Conservation (phyloP, 495 filamentous ascomycete genomes). For the Amniculicola lignicola region DNA sequence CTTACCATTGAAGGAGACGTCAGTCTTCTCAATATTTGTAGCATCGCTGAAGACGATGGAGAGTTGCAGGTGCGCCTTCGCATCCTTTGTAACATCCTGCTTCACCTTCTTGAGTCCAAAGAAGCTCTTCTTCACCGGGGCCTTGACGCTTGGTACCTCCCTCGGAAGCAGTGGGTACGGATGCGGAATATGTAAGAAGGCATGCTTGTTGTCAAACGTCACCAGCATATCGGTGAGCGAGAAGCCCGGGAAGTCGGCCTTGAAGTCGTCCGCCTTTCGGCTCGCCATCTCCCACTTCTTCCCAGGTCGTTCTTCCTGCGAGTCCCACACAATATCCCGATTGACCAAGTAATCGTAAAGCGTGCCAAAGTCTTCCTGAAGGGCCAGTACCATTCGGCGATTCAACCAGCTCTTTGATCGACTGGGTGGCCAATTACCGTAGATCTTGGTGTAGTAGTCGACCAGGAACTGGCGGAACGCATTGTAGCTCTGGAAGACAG, state of each 20-base stretch:
- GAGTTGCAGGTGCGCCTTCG: slow-evolving; percentile 35
- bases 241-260: slow-evolving; percentile 58
- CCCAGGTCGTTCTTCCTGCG: slow-evolving; percentile 49
- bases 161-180: slow-evolving; percentile 64
- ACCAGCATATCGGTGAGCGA: slow-evolving; percentile 66
- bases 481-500: slow-evolving; percentile 51
- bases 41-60: slow-evolving; percentile 60
- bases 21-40: slow-evolving; percentile 64
- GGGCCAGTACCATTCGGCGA: slow-evolving; percentile 51
- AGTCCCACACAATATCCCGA: slow-evolving; percentile 63
- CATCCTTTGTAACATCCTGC: slow-evolving; percentile 32
- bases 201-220: slow-evolving; percentile 61
- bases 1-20: slow-evolving; percentile 49
- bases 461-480: slow-evolving; percentile 56
- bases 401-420: slow-evolving; percentile 57
- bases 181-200: slow-evolving; percentile 64
- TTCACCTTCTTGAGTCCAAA: slow-evolving; percentile 34
- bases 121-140: slow-evolving; percentile 39
- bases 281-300: slow-evolving; percentile 63
- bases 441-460: slow-evolving; percentile 52
- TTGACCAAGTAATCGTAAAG: slow-evolving; percentile 74
- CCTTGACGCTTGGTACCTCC: slow-evolving; percentile 35
- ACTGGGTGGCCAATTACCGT: slow-evolving; percentile 58
- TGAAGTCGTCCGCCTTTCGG: slow-evolving; percentile 49
- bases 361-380: slow-evolving; percentile 66